These are phyloP conservation scores for Lichtheimia ornata DNA, from an alignment of 371 early-diverging fungal species.

Conservation along the genomic window DNA sequence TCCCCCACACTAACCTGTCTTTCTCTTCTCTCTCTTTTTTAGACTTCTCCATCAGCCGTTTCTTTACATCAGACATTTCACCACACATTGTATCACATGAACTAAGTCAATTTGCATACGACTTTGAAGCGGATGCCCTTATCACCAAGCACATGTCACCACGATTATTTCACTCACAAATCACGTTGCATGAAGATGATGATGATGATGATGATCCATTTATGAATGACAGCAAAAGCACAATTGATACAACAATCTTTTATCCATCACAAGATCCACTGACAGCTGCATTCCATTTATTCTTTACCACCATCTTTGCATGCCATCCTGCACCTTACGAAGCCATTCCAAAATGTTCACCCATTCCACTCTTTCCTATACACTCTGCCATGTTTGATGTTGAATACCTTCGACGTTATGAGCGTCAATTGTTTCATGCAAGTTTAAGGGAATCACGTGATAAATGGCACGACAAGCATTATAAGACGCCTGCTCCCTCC, in stretches of 20 bases:
- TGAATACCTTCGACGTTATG: conserved; percentile 47
- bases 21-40: conserved; percentile 6
- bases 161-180: conserved; percentile 22
- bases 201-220: conserved; percentile 13
- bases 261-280: conserved; percentile 46
- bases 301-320: conserved; percentile 48
- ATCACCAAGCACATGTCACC: conserved; percentile 39
- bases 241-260: conserved; percentile 16
- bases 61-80: conserved; percentile 21
- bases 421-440: conserved; percentile 32
- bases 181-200: conserved; percentile 13
- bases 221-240: background rate
- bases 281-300: conserved; percentile 45
- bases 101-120: conserved; percentile 44
- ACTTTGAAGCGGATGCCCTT: conserved; percentile 42
- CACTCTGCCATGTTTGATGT: conserved; percentile 41
- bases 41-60: conserved; percentile 41
- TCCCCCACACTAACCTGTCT: background rate
- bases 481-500: background rate
- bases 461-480: conserved; percentile 24
- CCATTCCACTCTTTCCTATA: conserved; percentile 38
- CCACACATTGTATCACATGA: conserved; percentile 32
- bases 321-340: conserved; percentile 39
- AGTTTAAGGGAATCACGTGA: conserved; percentile 21
- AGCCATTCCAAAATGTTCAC: conserved; percentile 40